These are phyloP conservation scores for Stephanodiscus triporus DNA, from an alignment of 108 stramenopile genomes.

Conservation along the genomic window DNA sequence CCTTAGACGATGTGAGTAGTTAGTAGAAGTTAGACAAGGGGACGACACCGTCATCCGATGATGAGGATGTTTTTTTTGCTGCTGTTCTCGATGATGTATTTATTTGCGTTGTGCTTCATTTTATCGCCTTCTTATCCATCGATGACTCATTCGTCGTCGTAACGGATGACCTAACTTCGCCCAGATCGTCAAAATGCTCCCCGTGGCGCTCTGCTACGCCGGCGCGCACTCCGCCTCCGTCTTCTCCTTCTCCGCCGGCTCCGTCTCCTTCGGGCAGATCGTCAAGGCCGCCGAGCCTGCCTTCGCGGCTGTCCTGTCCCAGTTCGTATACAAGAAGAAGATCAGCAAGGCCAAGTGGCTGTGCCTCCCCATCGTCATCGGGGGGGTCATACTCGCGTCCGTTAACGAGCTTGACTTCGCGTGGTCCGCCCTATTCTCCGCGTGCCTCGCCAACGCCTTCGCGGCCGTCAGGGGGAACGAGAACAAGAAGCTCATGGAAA, in stretches of 20 bases:
- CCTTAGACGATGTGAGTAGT: conserved; percentile 51
- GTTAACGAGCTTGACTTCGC: conserved; percentile 69
- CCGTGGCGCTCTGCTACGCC: conserved; percentile 64
- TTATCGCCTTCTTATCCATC: too few species aligned
- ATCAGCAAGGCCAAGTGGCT: conserved; percentile 68
- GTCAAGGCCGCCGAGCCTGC: conserved; percentile 76
- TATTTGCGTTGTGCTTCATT: neutral
- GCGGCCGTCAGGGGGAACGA: conserved; percentile 67
- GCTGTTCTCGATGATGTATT: neutral
- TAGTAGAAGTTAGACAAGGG: neutral
- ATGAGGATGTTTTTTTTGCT: neutral
- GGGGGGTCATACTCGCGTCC: conserved; percentile 63
- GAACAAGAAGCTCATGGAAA: conserved; percentile 71
- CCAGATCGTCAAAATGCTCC: conserved; percentile 60
- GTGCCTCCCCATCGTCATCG: conserved; percentile 66
- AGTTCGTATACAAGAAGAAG: conserved; percentile 60
- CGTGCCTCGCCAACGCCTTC: conserved; percentile 62
- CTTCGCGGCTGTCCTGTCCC: conserved; percentile 66
- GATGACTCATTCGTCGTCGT: neutral
- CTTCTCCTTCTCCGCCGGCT: conserved; percentile 64
- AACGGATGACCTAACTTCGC: too few species aligned
- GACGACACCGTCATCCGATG: neutral
- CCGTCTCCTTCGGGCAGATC: conserved; percentile 70
- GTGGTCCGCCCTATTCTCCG: conserved; percentile 50
- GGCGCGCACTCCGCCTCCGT: conserved; percentile 69